A percentile compares a stretch with the other conserved stretches of the same genome.
Evolutionary conservation across 2,329 filamentous ascomycete genomes (phyloP).

Genomic region (Rutstroemia sp.): DNA sequence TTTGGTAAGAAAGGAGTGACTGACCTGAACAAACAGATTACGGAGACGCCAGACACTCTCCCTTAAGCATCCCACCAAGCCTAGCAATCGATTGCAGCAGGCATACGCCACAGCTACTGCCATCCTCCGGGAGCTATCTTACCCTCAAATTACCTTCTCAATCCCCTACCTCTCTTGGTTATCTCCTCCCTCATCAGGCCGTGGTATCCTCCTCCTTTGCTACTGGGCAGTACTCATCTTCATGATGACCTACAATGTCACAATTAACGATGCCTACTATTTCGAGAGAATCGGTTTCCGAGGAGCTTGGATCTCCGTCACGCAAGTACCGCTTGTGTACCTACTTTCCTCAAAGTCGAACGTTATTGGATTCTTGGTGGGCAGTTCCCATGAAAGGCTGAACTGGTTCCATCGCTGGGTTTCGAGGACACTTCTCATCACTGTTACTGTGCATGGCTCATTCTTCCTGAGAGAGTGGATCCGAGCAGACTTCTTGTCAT

Average conservation of each 20-base stretch:
- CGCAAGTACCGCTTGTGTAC: slow-evolving; percentile 57
- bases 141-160: slow-evolving; percentile 46
- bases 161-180: slow-evolving; percentile 44
- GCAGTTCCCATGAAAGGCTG: slow-evolving; percentile 59
- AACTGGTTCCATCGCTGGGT: slow-evolving; percentile 72
- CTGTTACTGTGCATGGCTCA: slow-evolving; percentile 61
- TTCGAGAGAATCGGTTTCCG: slow-evolving; percentile 61
- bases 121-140: slow-evolving; percentile 46
- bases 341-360: slow-evolving; percentile 54
- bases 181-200: slow-evolving; percentile 52
- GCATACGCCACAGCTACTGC: slow-evolving; percentile 53
- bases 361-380: slow-evolving; percentile 52
- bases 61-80: slow-evolving; percentile 44
- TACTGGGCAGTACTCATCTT: slow-evolving; percentile 55
- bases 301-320: slow-evolving; percentile 59
- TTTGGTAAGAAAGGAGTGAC: neutral
- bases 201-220: slow-evolving; percentile 42
- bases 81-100: slow-evolving; percentile 39
- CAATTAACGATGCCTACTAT: slow-evolving; percentile 46
- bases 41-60: slow-evolving; percentile 32
- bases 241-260: slow-evolving; percentile 45
- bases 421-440: slow-evolving; percentile 60
- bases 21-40: slow-evolving; percentile 33
- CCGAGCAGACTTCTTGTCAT: slow-evolving; percentile 48
- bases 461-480: slow-evolving; percentile 62